These are phyloP conservation scores for Alternaria longipes DNA, from an alignment of 2,329 filamentous ascomycete species.

Conservation along the genomic window DNA sequence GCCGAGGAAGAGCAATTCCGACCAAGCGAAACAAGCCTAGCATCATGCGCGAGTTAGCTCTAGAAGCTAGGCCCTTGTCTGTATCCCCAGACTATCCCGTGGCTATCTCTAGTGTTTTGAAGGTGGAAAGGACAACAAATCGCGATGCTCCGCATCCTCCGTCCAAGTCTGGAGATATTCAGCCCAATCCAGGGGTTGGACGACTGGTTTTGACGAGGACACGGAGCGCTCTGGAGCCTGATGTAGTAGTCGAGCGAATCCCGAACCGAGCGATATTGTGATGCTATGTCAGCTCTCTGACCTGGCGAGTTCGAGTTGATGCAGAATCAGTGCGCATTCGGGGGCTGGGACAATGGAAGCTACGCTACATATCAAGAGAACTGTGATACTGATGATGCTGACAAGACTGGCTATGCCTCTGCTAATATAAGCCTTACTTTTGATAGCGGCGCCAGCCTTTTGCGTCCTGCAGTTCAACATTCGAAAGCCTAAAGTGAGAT, in stretches of 20 bases:
- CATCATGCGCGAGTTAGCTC: slow-evolving; percentile 4
- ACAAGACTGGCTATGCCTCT: not conserved
- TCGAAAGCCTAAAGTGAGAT: not conserved
- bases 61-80: slow-evolving; percentile 19
- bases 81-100: not conserved
- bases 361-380: not conserved
- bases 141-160: not conserved
- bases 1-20: not conserved
- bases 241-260: not conserved
- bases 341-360: not conserved
- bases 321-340: not conserved
- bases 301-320: not conserved
- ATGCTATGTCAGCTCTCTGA: not conserved
- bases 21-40: not conserved
- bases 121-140: not conserved
- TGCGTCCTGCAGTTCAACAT: not conserved
- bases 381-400: not conserved
- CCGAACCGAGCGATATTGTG: not conserved
- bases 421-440: not conserved
- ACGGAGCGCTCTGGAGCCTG: not conserved
- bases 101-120: not conserved
- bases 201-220: not conserved
- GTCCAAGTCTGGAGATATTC: not conserved
- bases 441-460: not conserved
- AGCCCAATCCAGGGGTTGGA: not conserved